Conservation (phyloP, 108 stramenopile species). For the Conticribra weissflogii region DNA sequence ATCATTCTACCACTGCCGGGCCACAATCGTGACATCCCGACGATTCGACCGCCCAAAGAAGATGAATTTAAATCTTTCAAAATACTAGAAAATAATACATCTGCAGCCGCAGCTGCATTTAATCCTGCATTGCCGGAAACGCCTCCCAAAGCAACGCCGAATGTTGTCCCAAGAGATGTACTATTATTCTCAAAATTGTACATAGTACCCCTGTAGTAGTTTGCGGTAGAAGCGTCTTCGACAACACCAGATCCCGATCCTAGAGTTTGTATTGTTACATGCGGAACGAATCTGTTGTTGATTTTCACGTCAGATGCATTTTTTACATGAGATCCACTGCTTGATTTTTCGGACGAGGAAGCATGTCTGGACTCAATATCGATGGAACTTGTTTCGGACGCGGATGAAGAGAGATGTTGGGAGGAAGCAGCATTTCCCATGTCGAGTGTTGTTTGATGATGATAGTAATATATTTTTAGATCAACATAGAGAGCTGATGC, state of each 20-base stretch:
- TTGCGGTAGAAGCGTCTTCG: constrained; percentile 2
- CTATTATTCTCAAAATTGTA: background rate
- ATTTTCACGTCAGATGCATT: too few species aligned
- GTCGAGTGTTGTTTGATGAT: too few species aligned
- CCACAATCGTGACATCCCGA: constrained; percentile 30
- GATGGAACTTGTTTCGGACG: too few species aligned
- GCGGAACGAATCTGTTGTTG: constrained; percentile 16
- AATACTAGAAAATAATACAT: constrained; percentile 29
- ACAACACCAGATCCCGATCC: constrained; percentile 2
- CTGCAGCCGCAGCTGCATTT: constrained; percentile 11
- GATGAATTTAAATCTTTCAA: constrained; percentile 32
- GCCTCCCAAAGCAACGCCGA: constrained; percentile 18
- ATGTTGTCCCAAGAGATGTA: constrained; percentile 6
- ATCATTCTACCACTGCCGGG: constrained; percentile 86
- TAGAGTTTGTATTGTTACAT: constrained; percentile 23
- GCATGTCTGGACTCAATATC: too few species aligned
- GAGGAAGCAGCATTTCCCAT: too few species aligned
- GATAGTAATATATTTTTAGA: too few species aligned
- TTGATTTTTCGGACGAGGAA: too few species aligned
- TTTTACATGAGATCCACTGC: too few species aligned
- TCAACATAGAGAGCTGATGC: too few species aligned
- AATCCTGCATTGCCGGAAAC: too few species aligned
- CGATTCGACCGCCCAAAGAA: constrained; percentile 31
- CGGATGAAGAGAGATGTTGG: too few species aligned
- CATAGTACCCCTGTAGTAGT: constrained; percentile 1